These are phyloP conservation scores for Ceratocystiopsis minuta DNA, from an alignment of 2,329 filamentous ascomycete species.

Conservation along the genomic window DNA sequence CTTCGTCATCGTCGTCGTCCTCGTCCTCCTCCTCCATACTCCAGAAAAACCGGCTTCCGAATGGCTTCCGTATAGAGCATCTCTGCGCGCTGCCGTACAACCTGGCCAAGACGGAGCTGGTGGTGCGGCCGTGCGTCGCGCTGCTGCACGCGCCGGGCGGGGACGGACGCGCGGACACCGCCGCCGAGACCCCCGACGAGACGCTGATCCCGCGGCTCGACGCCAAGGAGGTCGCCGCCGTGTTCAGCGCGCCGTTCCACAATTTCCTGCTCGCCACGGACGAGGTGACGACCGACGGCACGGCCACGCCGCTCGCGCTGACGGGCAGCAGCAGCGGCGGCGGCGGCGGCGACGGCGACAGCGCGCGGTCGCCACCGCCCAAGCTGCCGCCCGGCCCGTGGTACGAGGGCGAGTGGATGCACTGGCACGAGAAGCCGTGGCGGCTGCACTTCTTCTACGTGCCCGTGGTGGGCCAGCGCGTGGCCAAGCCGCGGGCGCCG, in stretches of 20 bases:
- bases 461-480: constrained; percentile 52
- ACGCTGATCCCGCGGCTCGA: constrained; percentile 65
- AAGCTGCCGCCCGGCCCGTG: constrained; percentile 40
- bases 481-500: constrained; percentile 35
- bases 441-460: constrained; percentile 83
- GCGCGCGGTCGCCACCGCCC: not conserved
- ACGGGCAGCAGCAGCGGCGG: not conserved
- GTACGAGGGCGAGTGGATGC: constrained; percentile 72
- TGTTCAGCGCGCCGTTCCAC: constrained; percentile 78
- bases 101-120: constrained; percentile 54
- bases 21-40: no score
- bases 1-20: no score
- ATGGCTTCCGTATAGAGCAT: constrained; percentile 70
- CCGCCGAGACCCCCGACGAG: constrained; percentile 37
- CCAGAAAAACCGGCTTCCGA: constrained; percentile 35
- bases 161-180: not conserved
- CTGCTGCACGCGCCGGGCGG: constrained; percentile 39
- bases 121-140: constrained; percentile 59
- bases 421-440: constrained; percentile 68
- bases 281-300: constrained; percentile 23
- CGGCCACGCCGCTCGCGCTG: constrained; percentile 1
- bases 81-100: constrained; percentile 68
- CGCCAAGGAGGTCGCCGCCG: constrained; percentile 78
- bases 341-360: not conserved
- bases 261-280: constrained; percentile 55